Evolutionary conservation across 2,329 filamentous ascomycete species (phyloP).

Genomic region (Botrytis hyacinthi): DNA sequence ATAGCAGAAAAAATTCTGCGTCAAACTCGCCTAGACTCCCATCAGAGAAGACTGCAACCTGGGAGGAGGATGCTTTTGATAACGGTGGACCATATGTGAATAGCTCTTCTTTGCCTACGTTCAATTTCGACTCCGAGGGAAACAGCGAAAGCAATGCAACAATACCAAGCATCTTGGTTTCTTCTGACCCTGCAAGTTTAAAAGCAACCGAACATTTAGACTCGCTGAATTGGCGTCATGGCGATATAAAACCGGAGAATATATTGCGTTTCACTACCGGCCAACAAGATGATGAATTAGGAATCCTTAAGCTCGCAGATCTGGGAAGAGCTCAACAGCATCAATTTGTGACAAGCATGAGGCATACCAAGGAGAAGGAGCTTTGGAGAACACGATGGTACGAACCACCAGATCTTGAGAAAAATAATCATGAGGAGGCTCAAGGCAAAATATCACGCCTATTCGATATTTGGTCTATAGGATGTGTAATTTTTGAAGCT

Average conservation of each 20-base stretch:
- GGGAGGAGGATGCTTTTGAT: neutral
- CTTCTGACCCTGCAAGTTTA: neutral
- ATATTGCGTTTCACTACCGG: neutral
- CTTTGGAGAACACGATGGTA: constrained; percentile 10
- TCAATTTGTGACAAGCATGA: neutral
- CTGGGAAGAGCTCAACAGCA: constrained; percentile 12
- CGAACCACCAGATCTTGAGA: neutral
- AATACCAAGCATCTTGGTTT: neutral
- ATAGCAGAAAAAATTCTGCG: neutral
- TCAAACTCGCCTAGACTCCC: neutral
- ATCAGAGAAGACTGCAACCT: neutral
- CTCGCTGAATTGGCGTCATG: neutral
- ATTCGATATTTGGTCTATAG: constrained; percentile 11
- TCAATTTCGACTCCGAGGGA: neutral
- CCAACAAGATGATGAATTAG: neutral
- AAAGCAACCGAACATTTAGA: neutral
- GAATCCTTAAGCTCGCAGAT: constrained; percentile 6
- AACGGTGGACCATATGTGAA: neutral
- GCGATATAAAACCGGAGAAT: constrained; percentile 1
- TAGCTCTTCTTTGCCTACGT: neutral
- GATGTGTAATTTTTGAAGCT: constrained; percentile 6
- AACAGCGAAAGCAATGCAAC: neutral
- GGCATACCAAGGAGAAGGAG: neutral
- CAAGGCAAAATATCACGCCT: neutral
- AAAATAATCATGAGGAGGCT: neutral